Percentiles rank a stretch among this genome's conserved stretches.
These are phyloP conservation scores for Botrytis tulipae DNA, from an alignment of 2,329 filamentous ascomycete species.

Conservation along the genomic window DNA sequence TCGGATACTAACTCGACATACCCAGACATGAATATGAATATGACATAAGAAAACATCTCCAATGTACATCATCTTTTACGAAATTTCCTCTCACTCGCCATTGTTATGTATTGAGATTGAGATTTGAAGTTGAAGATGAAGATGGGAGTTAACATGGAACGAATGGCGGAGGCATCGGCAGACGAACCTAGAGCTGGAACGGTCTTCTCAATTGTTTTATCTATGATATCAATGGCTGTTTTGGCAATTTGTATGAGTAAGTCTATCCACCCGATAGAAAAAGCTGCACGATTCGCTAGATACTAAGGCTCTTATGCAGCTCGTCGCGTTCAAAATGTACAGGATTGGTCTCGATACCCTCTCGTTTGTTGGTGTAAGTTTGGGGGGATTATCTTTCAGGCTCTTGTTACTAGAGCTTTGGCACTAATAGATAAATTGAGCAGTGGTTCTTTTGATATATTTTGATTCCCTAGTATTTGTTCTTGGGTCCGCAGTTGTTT, in stretches of 20 bases:
- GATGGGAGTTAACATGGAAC: not conserved
- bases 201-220: conserved; percentile 27
- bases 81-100: too few species aligned
- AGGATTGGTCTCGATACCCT: conserved; percentile 31
- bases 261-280: not conserved
- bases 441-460: conserved; percentile 61
- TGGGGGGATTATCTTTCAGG: not conserved
- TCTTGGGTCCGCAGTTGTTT: conserved; percentile 54
- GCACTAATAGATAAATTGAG: not conserved
- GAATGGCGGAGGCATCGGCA: conserved; percentile 5
- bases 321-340: conserved; percentile 32
- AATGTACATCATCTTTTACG: not conserved
- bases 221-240: conserved; percentile 28
- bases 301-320: conserved; percentile 23
- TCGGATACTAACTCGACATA: not conserved
- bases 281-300: not conserved
- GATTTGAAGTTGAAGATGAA: not conserved
- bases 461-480: conserved; percentile 60
- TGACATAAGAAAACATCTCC: not conserved
- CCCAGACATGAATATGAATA: not conserved
- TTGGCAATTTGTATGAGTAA: conserved; percentile 34
- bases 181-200: conserved; percentile 26
- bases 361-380: conserved; percentile 35
- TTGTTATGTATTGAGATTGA: not conserved
- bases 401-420: not conserved